phyloP scores from a whole-genome alignment of 345 rosid genomes.

The Cardamine resedifolia region DNA sequence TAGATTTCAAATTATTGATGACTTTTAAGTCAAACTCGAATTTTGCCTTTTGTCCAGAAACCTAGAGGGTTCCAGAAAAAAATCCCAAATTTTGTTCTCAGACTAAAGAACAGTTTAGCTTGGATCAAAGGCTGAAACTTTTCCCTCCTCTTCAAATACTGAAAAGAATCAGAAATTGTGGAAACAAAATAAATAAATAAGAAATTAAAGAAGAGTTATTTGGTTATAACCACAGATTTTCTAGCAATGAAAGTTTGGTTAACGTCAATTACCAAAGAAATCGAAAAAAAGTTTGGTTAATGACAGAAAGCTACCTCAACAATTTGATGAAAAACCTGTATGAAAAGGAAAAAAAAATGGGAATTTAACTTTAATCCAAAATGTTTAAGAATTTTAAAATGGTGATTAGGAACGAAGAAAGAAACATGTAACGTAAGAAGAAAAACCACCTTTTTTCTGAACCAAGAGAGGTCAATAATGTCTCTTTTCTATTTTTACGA shows the following conservation, averaged over 20 bases:
- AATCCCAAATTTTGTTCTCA: background rate
- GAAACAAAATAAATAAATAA: background rate
- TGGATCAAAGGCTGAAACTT: constrained; percentile 6
- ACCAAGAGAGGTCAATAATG: constrained; percentile 24
- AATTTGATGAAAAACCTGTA: constrained; percentile 16
- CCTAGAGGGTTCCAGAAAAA: constrained; percentile 27
- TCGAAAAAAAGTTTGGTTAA: background rate
- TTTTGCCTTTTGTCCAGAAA: background rate
- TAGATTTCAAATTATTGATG: constrained; percentile 2
- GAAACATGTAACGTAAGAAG: constrained; percentile 16
- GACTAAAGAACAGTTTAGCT: background rate
- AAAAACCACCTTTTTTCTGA: constrained; percentile 32
- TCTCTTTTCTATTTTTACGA: background rate
- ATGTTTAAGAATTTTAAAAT: constrained; percentile 16
- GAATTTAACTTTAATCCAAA: constrained; percentile 13
- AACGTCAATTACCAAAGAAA: constrained; percentile 19
- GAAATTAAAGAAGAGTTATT: background rate
- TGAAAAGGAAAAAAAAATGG: background rate
- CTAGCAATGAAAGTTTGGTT: constrained; percentile 27
- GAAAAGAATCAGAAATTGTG: background rate
- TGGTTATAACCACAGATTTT: constrained; percentile 17
- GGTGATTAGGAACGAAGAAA: constrained; percentile 11
- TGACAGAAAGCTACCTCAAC: constrained; percentile 11
- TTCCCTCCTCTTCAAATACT: background rate
- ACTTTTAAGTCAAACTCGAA: constrained; percentile 18